These are phyloP conservation scores for Chlorella sp. DNA, from an alignment of 139 green algal species.

Conservation along the genomic window DNA sequence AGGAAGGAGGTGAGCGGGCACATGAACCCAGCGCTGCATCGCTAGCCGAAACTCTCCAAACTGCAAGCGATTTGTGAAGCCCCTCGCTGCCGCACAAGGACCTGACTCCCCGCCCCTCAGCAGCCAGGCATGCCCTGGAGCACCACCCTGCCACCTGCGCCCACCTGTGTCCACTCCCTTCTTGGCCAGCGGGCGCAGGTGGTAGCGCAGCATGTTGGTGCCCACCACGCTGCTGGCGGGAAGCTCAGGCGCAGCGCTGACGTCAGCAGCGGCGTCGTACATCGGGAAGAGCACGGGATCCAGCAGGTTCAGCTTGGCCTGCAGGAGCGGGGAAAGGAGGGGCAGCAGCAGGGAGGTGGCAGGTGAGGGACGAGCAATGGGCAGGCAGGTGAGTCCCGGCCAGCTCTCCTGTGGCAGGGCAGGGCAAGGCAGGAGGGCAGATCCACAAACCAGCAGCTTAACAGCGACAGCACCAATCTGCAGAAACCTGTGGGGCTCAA, in stretches of 20 bases:
- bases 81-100: too few relatives aligned
- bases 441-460: not conserved
- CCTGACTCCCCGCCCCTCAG: too few relatives aligned
- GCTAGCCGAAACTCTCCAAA: not conserved
- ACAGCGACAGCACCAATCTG: too few relatives aligned
- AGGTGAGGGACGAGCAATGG: not conserved
- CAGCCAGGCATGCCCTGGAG: not conserved
- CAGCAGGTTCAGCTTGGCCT: slow-evolving; percentile 79
- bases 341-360: not conserved
- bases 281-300: slow-evolving; percentile 74
- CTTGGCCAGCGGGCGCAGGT: slow-evolving; percentile 58
- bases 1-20: too few relatives aligned
- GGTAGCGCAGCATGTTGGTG: slow-evolving; percentile 62
- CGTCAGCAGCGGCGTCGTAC: slow-evolving; percentile 3
- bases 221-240: slow-evolving; percentile 16
- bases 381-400: too few relatives aligned
- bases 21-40: not conserved
- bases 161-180: slow-evolving; percentile 52
- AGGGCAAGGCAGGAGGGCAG: not conserved
- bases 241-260: slow-evolving; percentile 1
- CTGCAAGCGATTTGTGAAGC: not conserved
- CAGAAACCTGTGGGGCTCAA: too few relatives aligned
- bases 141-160: not conserved
- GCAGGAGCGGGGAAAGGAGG: slow-evolving; percentile 26
- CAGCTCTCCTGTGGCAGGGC: too few relatives aligned